Evolutionary conservation across 352 stramenopile species (phyloP).

Genomic region (Phytophthora pini): DNA sequence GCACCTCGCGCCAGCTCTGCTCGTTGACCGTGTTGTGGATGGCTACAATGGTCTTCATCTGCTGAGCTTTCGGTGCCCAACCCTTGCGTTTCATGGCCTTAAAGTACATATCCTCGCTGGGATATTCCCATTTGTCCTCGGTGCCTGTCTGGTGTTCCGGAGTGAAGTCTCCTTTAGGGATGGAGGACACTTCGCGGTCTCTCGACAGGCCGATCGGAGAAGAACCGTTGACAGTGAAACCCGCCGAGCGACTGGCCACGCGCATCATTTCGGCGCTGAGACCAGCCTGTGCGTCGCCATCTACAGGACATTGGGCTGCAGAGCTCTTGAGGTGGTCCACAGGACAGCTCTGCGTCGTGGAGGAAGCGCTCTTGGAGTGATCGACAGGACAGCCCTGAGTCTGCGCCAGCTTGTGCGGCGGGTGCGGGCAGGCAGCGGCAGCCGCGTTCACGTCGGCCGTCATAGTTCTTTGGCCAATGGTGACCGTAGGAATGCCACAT

Average conservation of each 20-base stretch:
- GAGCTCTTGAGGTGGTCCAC: conserved; percentile 19
- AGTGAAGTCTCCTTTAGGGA: conserved; percentile 94
- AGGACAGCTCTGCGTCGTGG: conserved; percentile 14
- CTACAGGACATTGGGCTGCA: neutral
- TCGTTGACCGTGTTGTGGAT: conserved; percentile 99
- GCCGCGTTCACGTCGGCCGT: conserved; percentile 77
- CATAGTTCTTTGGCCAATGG: conserved; percentile 33
- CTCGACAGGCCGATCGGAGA: conserved; percentile 56
- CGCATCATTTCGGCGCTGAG: conserved; percentile 73
- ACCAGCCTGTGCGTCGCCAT: conserved; percentile 18
- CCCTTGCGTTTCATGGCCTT: conserved; percentile 98
- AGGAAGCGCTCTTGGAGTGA: conserved; percentile 4
- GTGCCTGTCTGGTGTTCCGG: conserved; percentile 62
- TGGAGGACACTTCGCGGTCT: conserved; percentile 91
- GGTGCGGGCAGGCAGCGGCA: conserved; percentile 58
- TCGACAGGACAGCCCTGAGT: conserved; percentile 21
- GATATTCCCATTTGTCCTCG: conserved; percentile 95
- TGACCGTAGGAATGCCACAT: too few species aligned
- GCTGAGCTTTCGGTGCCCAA: conserved; percentile 88
- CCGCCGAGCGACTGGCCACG: conserved; percentile 49
- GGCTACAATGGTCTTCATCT: conserved; percentile 96
- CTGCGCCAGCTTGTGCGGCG: conserved; percentile 13
- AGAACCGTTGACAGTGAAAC: conserved; percentile 44
- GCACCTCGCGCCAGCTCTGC: conserved; percentile 94
- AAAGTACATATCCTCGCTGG: conserved; percentile 98